phyloP scores from a whole-genome alignment of 345 rosid species.

The Aurinia saxatilis region DNA sequence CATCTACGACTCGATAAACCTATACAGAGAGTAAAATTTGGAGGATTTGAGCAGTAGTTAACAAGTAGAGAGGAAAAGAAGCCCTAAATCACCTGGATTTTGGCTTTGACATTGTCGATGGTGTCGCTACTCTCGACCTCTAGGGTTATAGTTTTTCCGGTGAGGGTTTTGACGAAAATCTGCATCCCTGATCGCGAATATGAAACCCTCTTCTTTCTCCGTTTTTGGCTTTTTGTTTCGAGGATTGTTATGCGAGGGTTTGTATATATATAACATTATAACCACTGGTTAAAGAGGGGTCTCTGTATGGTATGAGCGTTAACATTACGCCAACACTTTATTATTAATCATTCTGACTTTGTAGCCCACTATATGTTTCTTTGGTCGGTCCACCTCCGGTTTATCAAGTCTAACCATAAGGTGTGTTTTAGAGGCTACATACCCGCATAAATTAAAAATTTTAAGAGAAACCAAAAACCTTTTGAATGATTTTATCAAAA shows the following conservation, averaged over 20 bases:
- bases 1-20: not conserved
- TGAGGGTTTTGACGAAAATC: slow-evolving; percentile 57
- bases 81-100: slow-evolving; percentile 67
- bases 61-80: too few relatives aligned
- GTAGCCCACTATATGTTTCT: not conserved
- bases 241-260: not conserved
- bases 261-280: not conserved
- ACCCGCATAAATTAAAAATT: too few relatives aligned
- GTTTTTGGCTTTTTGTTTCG: not conserved
- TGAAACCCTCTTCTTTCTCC: not conserved
- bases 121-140: slow-evolving; percentile 57
- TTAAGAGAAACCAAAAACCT: too few relatives aligned
- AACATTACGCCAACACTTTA: slow-evolving; percentile 16
- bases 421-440: too few relatives aligned
- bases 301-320: slow-evolving; percentile 18
- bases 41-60: too few relatives aligned
- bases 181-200: slow-evolving; percentile 39
- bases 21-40: not conserved
- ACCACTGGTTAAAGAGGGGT: not conserved
- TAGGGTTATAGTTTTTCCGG: slow-evolving; percentile 54
- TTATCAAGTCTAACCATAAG: too few relatives aligned
- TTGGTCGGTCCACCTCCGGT: too few relatives aligned
- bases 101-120: slow-evolving; percentile 49
- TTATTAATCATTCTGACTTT: not conserved
- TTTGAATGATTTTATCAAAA: too few relatives aligned